phyloP scores from a whole-genome alignment of 2,329 filamentous ascomycete genomes.

The Fusarium burgessii region DNA sequence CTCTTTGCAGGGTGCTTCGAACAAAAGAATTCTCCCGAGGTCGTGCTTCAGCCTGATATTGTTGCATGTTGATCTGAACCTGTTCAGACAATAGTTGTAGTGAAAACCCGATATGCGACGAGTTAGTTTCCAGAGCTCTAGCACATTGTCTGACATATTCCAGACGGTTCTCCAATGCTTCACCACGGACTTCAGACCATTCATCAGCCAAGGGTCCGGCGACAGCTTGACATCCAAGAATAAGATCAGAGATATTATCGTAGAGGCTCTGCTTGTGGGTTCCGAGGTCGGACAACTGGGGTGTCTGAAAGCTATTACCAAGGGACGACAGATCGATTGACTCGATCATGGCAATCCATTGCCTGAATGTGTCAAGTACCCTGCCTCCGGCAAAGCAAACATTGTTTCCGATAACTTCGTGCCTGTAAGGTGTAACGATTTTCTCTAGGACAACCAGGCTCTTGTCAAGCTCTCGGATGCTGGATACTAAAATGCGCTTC shows the following conservation, averaged over 20 bases:
- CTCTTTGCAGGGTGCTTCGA: conserved; percentile 67
- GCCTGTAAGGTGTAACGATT: conserved; percentile 80
- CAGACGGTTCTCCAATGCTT: conserved; percentile 87
- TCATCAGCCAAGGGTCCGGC: conserved; percentile 92
- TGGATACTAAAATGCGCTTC: conserved; percentile 85
- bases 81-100: conserved; percentile 89
- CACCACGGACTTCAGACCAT: conserved; percentile 92
- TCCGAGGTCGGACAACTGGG: conserved; percentile 87
- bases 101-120: conserved; percentile 88
- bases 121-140: conserved; percentile 85
- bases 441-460: conserved; percentile 82
- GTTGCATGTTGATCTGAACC: conserved; percentile 69
- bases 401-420: conserved; percentile 83
- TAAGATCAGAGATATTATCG: conserved; percentile 89
- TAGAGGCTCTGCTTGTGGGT: conserved; percentile 94
- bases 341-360: conserved; percentile 90
- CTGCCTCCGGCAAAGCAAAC: conserved; percentile 82
- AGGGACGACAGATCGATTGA: conserved; percentile 89
- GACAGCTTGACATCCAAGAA: conserved; percentile 90
- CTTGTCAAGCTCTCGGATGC: conserved; percentile 88
- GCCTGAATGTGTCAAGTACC: conserved; percentile 88
- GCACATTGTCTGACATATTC: conserved; percentile 82
- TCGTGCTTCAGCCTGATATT: conserved; percentile 55
- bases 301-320: conserved; percentile 82
- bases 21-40: conserved; percentile 60